A percentile compares a stretch with the other conserved stretches of the same genome.
phyloP scores from a whole-genome alignment of 345 rosid genomes.

The Eucalyptus albens region DNA sequence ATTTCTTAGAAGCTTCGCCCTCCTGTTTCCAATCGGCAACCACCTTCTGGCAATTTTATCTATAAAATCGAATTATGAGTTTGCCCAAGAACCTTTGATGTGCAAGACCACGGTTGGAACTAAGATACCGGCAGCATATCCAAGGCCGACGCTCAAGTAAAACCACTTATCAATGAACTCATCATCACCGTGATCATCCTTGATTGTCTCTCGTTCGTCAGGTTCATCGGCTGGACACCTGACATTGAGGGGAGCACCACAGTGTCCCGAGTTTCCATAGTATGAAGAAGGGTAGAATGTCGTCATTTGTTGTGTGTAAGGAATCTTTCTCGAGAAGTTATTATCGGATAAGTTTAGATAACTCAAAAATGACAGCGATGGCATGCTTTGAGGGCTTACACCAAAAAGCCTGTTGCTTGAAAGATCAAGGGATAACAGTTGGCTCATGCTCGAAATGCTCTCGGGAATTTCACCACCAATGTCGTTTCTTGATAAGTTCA shows the following conservation, averaged over 20 bases:
- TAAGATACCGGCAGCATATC: conserved; percentile 29
- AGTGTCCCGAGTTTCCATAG: too few relatives aligned
- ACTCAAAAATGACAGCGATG: too few relatives aligned
- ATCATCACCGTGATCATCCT: background rate
- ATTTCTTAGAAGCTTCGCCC: background rate
- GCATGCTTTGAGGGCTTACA: too few relatives aligned
- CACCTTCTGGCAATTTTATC: conserved; percentile 2
- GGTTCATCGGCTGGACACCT: too few relatives aligned
- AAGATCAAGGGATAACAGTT: too few relatives aligned
- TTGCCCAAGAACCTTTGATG: conserved; percentile 3
- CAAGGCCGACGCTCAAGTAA: conserved; percentile 28
- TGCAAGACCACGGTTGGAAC: conserved; percentile 4
- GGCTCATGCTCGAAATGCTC: conserved; percentile 5
- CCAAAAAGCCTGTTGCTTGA: too few relatives aligned
- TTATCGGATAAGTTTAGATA: too few relatives aligned
- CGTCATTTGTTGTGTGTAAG: too few relatives aligned
- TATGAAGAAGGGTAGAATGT: too few relatives aligned
- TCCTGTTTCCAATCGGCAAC: background rate
- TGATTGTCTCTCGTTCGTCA: background rate
- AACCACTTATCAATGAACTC: conserved; percentile 22
- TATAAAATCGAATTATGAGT: conserved; percentile 13
- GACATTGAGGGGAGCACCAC: too few relatives aligned
- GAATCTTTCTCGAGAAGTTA: too few relatives aligned
- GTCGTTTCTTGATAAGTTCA: conserved; percentile 26
- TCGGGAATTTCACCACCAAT: conserved; percentile 10